Evolutionary conservation across 2,329 filamentous ascomycete species (phyloP).

Genomic region (Aspergillus melleus): DNA sequence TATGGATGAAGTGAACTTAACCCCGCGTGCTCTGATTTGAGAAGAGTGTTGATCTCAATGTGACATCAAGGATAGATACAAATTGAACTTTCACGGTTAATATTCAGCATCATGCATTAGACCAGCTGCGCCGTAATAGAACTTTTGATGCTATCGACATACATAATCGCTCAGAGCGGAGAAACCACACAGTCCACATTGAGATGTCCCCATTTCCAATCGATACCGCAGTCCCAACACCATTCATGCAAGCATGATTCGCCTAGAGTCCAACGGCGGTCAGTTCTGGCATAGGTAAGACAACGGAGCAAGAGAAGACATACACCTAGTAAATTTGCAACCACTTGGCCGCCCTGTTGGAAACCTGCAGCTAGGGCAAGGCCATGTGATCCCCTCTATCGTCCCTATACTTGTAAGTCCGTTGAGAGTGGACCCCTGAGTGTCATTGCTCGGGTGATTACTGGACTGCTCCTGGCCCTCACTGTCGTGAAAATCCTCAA

Average conservation of each 20-base stretch:
- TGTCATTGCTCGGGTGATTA: not conserved
- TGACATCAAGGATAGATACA: too few relatives aligned
- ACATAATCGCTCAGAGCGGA: not conserved
- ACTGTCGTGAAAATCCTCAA: not conserved
- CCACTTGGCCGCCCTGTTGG: conserved; percentile 15
- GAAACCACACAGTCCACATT: conserved; percentile 10
- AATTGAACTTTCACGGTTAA: too few relatives aligned
- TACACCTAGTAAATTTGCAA: conserved; percentile 20
- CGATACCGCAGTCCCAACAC: conserved; percentile 21
- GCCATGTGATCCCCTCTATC: conserved; percentile 9
- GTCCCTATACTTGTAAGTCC: conserved; percentile 7
- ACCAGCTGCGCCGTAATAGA: not conserved
- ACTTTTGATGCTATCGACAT: not conserved
- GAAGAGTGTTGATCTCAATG: not conserved
- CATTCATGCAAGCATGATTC: conserved; percentile 16
- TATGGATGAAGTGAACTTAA: not conserved
- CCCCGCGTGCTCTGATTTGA: not conserved
- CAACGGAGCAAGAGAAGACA: not conserved
- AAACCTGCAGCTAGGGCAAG: conserved; percentile 15
- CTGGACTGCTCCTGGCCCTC: not conserved
- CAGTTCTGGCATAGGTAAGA: not conserved
- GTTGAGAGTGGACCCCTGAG: conserved; percentile 1
- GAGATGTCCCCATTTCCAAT: conserved; percentile 14
- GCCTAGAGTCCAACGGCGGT: conserved; percentile 8
- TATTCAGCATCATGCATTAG: too few relatives aligned